Conservation (phyloP, 768 basidiomycete genomes). For the Hericium rajendrae region DNA sequence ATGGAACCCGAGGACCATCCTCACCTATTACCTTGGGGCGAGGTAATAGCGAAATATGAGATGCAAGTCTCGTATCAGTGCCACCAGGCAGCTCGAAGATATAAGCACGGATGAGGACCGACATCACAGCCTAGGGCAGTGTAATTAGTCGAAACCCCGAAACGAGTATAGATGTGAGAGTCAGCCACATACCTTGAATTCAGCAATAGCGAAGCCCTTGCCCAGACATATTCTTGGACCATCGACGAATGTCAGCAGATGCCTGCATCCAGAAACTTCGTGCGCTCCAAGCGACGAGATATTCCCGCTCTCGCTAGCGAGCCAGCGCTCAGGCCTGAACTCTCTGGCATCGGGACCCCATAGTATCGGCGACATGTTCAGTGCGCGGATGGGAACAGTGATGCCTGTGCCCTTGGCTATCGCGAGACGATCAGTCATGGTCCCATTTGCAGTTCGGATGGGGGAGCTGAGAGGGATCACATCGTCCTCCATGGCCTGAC, state of each 20-base stretch:
- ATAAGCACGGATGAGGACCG: neutral
- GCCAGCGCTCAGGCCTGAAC: constrained; percentile 38
- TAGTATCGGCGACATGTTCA: constrained; percentile 30
- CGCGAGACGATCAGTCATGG: constrained; percentile 15
- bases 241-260: neutral
- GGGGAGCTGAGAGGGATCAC: neutral
- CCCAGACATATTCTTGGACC: neutral
- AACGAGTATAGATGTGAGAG: too few relatives aligned
- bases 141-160: too few relatives aligned
- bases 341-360: constrained; percentile 38
- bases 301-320: constrained; percentile 3
- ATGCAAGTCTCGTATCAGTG: neutral
- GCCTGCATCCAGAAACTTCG: neutral
- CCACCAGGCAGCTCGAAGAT: neutral
- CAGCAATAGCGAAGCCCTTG: neutral
- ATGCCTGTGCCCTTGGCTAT: constrained; percentile 33
- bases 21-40: neutral
- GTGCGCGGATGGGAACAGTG: constrained; percentile 26
- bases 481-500: neutral
- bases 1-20: neutral
- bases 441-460: neutral
- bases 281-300: neutral
- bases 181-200: neutral
- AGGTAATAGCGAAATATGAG: neutral
- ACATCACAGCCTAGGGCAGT: neutral